phyloP scores from a whole-genome alignment of 2,329 filamentous ascomycete species.

The Ophiocordyceps robertsii region DNA sequence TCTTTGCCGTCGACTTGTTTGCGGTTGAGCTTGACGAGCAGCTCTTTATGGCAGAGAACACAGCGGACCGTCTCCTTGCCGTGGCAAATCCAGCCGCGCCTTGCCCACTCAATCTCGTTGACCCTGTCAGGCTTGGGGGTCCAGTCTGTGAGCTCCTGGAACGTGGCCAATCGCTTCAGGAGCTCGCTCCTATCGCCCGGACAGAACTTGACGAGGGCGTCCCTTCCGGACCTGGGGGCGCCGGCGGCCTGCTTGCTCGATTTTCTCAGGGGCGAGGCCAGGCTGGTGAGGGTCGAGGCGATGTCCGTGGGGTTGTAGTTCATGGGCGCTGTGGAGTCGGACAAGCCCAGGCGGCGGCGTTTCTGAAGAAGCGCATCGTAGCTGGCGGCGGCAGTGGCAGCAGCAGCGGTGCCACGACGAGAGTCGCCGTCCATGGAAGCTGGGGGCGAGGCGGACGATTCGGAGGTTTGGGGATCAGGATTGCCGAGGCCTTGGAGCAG shows the following conservation, averaged over 20 bases:
- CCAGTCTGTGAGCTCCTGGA: constrained; percentile 85
- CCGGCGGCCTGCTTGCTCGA: constrained; percentile 1
- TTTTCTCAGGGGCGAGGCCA: constrained; percentile 1
- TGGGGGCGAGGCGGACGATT: constrained; percentile 1
- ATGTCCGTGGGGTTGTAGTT: constrained; percentile 6
- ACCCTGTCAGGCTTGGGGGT: constrained; percentile 79
- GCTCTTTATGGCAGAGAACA: constrained; percentile 69
- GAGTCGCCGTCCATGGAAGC: constrained; percentile 10
- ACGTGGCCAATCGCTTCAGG: constrained; percentile 68
- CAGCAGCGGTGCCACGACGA: constrained; percentile 4
- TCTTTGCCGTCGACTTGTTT: constrained; percentile 43
- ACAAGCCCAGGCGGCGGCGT: constrained; percentile 35
- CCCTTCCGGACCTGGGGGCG: constrained; percentile 7
- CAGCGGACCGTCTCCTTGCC: constrained; percentile 76
- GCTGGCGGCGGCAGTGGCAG: constrained; percentile 6
- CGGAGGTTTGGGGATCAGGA: constrained; percentile 8
- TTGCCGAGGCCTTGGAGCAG: constrained; percentile 54
- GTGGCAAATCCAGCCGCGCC: constrained; percentile 79
- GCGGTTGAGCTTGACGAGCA: constrained; percentile 65
- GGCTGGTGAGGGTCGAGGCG: constrained; percentile 7
- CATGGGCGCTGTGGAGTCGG: constrained; percentile 24
- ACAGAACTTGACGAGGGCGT: constrained; percentile 54
- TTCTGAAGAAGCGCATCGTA: constrained; percentile 34
- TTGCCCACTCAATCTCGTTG: constrained; percentile 89
- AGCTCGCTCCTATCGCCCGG: constrained; percentile 78